These are phyloP conservation scores for Leishmania braziliensis DNA, from an alignment of 208 protist genomes.

Conservation along the genomic window DNA sequence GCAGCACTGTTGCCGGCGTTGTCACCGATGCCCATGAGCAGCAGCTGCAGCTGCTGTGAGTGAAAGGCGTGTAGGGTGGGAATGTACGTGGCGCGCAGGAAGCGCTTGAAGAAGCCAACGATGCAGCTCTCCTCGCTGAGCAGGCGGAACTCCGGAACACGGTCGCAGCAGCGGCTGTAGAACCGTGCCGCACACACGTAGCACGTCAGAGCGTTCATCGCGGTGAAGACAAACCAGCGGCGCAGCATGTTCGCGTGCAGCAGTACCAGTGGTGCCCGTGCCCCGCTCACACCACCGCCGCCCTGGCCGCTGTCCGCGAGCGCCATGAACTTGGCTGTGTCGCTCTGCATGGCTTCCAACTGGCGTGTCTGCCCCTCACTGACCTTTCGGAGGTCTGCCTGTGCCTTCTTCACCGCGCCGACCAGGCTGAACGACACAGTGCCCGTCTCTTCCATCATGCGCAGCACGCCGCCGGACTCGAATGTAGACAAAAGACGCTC, in stretches of 20 bases:
- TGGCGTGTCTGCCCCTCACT: slow-evolving; percentile 54
- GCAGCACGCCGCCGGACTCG: slow-evolving; percentile 61
- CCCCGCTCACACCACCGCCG: slow-evolving; percentile 16
- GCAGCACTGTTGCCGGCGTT: slow-evolving; percentile 8
- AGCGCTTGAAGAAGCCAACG: slow-evolving; percentile 67
- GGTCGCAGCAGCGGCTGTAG: slow-evolving; percentile 59
- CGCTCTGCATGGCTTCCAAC: slow-evolving; percentile 46
- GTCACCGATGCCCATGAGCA: slow-evolving; percentile 54
- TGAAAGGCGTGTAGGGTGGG: slow-evolving; percentile 74
- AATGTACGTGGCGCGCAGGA: slow-evolving; percentile 70
- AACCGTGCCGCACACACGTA: slow-evolving; percentile 73
- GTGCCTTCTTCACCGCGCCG: slow-evolving; percentile 68
- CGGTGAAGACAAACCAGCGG: slow-evolving; percentile 83
- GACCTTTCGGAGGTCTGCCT: slow-evolving; percentile 43
- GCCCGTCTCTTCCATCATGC: slow-evolving; percentile 78
- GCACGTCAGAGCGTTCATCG: slow-evolving; percentile 89
- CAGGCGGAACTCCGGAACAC: slow-evolving; percentile 44
- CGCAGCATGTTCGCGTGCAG: slow-evolving; percentile 59
- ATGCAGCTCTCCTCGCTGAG: slow-evolving; percentile 57
- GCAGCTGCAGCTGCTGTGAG: slow-evolving; percentile 57
- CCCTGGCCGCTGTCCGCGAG: slow-evolving; percentile 32
- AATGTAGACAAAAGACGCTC: slow-evolving; percentile 67
- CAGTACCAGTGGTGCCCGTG: slow-evolving; percentile 42
- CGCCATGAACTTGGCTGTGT: slow-evolving; percentile 40
- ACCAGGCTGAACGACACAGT: slow-evolving; percentile 79